A percentile compares a stretch with the other conserved stretches of the same genome.
Evolutionary conservation across 768 basidiomycete genomes (phyloP).

Genomic region (Boletus edulis): DNA sequence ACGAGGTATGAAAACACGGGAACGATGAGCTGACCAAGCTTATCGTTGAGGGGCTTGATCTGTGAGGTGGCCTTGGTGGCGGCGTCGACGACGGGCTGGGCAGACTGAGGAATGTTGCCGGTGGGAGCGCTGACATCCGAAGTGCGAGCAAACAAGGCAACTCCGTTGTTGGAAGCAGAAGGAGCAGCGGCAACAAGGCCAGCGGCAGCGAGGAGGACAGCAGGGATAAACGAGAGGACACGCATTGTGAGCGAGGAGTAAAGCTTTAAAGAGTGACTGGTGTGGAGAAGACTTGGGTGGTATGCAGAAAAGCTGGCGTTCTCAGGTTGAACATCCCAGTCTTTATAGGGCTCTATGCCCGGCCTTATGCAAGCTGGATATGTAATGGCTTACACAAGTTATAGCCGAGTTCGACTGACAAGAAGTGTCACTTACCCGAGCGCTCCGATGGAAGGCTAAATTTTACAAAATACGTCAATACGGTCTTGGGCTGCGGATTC

Average conservation of each 20-base stretch:
- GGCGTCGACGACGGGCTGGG: background rate
- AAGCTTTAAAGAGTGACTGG: conserved; percentile 11
- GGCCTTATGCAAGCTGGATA: too few relatives aligned
- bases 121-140: too few relatives aligned
- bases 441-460: too few relatives aligned
- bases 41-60: background rate
- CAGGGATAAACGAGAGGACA: conserved; percentile 25
- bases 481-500: too few relatives aligned
- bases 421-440: too few relatives aligned
- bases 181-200: conserved; percentile 20
- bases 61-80: background rate
- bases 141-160: background rate
- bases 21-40: conserved; percentile 2
- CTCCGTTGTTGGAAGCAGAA: background rate
- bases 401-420: too few relatives aligned
- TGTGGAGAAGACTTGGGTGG: background rate
- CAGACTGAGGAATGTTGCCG: too few relatives aligned
- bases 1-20: background rate
- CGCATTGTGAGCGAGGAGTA: conserved; percentile 19
- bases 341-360: conserved; percentile 4
- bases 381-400: too few relatives aligned
- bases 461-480: too few relatives aligned
- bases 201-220: conserved; percentile 13
- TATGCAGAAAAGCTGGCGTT: background rate
- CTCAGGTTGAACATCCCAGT: background rate